A percentile compares a stretch with the other conserved stretches of the same genome.
Evolutionary conservation across 352 stramenopile genomes (phyloP).

Genomic region (Discostella stelligera): DNA sequence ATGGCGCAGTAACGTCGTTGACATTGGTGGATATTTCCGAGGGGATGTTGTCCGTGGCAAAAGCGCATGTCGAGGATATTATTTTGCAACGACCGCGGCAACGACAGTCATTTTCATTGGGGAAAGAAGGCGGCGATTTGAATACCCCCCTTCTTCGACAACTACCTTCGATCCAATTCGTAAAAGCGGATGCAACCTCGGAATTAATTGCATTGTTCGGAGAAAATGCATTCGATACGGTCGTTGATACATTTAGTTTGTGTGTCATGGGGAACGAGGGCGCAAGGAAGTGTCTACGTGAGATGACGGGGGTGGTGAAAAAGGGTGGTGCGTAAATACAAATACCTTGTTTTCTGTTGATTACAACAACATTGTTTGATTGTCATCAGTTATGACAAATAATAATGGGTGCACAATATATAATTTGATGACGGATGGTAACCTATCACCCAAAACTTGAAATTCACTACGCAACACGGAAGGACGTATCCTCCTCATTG

Average conservation of each 20-base stretch:
- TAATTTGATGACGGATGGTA: too few species aligned
- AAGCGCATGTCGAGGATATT: constrained; percentile 29
- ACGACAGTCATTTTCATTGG: not conserved
- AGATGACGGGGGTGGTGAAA: constrained; percentile 73
- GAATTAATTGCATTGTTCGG: constrained; percentile 63
- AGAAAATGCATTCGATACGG: constrained; percentile 87
- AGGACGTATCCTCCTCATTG: constrained; percentile 70
- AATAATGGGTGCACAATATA: too few species aligned
- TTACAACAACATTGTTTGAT: too few species aligned
- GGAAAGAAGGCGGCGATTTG: not conserved
- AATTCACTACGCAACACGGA: not conserved
- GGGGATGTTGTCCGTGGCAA: constrained; percentile 68
- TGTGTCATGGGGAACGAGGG: constrained; percentile 86
- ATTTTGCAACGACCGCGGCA: not conserved
- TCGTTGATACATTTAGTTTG: constrained; percentile 93
- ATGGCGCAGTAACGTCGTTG: constrained; percentile 47
- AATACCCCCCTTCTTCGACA: not conserved
- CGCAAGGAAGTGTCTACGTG: constrained; percentile 54
- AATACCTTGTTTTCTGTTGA: not conserved
- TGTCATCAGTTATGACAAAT: too few species aligned
- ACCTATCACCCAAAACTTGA: too few species aligned
- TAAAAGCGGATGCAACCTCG: constrained; percentile 73
- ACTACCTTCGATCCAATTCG: constrained; percentile 46
- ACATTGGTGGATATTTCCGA: constrained; percentile 75
- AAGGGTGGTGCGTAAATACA: not conserved